Evolutionary conservation across 495 filamentous ascomycete species (phyloP).

Genomic region (Xylaria palmicola): DNA sequence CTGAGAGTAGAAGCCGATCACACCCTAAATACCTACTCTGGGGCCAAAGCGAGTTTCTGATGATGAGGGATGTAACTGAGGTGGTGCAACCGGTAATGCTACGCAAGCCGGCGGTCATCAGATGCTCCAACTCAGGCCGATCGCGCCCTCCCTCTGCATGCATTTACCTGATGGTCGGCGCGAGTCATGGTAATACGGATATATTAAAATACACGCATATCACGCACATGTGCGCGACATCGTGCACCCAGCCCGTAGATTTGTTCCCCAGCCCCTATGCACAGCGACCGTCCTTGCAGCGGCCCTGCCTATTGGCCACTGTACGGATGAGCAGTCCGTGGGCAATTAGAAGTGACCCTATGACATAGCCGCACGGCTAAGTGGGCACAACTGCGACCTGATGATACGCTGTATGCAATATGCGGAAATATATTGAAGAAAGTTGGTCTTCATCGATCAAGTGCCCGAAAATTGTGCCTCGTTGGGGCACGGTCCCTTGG

Average conservation of each 20-base stretch:
- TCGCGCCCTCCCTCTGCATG: too few species aligned
- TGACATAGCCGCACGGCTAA: neutral
- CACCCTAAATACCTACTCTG: neutral
- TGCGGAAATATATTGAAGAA: neutral
- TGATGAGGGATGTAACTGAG: too few species aligned
- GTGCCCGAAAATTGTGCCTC: neutral
- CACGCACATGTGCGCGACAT: neutral
- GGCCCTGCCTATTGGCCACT: conserved; percentile 5
- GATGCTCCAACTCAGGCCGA: too few species aligned
- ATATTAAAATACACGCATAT: neutral
- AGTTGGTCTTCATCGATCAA: too few species aligned
- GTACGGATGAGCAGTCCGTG: neutral
- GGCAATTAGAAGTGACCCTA: neutral
- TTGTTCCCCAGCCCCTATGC: conserved; percentile 9
- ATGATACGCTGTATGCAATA: neutral
- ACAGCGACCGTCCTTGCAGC: neutral
- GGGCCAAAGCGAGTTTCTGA: neutral
- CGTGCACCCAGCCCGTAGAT: neutral
- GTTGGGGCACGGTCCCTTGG: too few species aligned
- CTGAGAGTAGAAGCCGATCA: too few species aligned
- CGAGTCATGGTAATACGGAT: too few species aligned
- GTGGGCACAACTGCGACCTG: neutral
- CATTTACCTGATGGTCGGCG: too few species aligned
- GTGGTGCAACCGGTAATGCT: too few species aligned
- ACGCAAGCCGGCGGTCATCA: neutral